These are phyloP conservation scores for Ophiosphaerella narmari DNA, from an alignment of 2,329 filamentous ascomycete genomes.

Conservation along the genomic window DNA sequence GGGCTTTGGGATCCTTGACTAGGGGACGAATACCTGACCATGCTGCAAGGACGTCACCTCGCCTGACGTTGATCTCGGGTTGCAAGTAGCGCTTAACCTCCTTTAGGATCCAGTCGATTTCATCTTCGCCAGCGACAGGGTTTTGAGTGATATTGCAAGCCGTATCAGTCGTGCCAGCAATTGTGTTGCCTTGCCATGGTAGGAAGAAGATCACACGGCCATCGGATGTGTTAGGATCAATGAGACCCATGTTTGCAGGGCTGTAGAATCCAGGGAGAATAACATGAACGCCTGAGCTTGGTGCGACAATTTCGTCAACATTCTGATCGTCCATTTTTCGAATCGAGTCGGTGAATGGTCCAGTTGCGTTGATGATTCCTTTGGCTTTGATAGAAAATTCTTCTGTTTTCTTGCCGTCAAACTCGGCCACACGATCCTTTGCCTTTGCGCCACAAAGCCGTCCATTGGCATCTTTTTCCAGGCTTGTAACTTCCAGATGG, in stretches of 20 bases:
- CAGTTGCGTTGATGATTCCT: constrained; percentile 86
- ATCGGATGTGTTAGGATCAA: constrained; percentile 85
- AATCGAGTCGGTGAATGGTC: constrained; percentile 84
- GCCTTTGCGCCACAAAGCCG: constrained; percentile 74
- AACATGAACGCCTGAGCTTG: constrained; percentile 83
- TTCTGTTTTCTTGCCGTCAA: constrained; percentile 64
- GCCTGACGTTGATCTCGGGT: constrained; percentile 81
- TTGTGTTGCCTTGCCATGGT: constrained; percentile 91
- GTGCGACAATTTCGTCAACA: constrained; percentile 79
- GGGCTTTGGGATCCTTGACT: constrained; percentile 83
- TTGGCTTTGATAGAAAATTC: constrained; percentile 76
- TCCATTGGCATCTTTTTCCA: constrained; percentile 75
- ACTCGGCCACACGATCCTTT: constrained; percentile 70
- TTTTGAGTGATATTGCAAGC: constrained; percentile 73
- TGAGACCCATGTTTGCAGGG: constrained; percentile 82
- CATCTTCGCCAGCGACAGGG: constrained; percentile 78
- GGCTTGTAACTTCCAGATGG: constrained; percentile 77
- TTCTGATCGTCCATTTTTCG: constrained; percentile 79
- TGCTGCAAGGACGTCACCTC: constrained; percentile 84
- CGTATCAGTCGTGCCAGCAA: constrained; percentile 85
- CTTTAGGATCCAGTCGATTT: constrained; percentile 85
- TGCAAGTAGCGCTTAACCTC: constrained; percentile 83
- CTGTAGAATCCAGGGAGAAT: constrained; percentile 87
- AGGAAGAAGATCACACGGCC: constrained; percentile 92
- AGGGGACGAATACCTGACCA: constrained; percentile 89